phyloP scores from a whole-genome alignment of 2,329 filamentous ascomycete genomes.

The Botrytis hyacinthi region DNA sequence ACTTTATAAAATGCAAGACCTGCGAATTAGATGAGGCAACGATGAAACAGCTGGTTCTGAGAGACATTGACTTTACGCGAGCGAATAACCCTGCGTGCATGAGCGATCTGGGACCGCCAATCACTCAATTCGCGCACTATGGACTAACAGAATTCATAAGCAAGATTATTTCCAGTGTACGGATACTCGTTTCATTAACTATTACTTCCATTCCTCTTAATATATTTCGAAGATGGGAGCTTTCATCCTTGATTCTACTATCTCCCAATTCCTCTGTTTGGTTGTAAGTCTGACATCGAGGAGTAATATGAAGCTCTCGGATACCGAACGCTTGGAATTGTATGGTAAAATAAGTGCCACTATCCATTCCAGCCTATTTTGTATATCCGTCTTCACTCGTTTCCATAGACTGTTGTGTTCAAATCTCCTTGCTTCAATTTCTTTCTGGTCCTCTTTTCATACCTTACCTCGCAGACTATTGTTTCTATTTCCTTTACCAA shows the following conservation, averaged over 20 bases:
- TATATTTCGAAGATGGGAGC: not conserved
- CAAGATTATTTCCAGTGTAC: conserved; percentile 3
- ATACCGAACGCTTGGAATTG: not conserved
- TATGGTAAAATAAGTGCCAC: not conserved
- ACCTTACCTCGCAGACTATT: too few relatives aligned
- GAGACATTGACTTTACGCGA: not conserved
- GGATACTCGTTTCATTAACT: not conserved
- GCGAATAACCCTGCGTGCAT: not conserved
- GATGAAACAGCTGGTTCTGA: not conserved
- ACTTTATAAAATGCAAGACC: not conserved
- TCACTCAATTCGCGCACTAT: conserved; percentile 15
- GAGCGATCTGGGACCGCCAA: not conserved
- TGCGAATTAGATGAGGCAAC: conserved; percentile 2
- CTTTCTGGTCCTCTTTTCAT: not conserved
- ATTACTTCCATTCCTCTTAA: not conserved
- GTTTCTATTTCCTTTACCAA: too few relatives aligned
- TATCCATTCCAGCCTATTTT: not conserved
- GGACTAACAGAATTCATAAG: conserved; percentile 23
- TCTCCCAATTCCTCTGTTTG: not conserved
- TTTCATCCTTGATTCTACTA: not conserved
- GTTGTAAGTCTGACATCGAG: not conserved
- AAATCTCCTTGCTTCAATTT: not conserved
- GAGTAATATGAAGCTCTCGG: not conserved
- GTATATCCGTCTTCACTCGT: not conserved
- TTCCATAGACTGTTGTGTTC: too few relatives aligned